Evolutionary conservation across 805 yeast genomes (phyloP).

Genomic region (Lipomyces starkeyi): DNA sequence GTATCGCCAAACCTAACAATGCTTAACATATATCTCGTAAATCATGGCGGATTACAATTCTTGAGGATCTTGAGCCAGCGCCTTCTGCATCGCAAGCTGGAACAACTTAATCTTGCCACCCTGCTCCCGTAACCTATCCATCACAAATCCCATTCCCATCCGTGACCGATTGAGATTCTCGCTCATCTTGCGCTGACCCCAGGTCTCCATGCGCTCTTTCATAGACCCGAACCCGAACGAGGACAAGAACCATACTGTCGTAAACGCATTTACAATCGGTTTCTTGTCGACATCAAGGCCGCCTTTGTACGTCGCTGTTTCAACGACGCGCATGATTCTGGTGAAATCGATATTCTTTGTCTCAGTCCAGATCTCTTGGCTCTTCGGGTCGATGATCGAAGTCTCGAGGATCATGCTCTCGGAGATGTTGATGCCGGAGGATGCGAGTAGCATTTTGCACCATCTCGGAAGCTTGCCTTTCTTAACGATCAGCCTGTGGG

Average conservation of each 20-base stretch:
- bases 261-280: slow-evolving; percentile 56
- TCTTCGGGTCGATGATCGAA: slow-evolving; percentile 69
- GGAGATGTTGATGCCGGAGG: slow-evolving; percentile 51
- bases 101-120: slow-evolving; percentile 37
- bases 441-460: slow-evolving; percentile 74
- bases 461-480: slow-evolving; percentile 81
- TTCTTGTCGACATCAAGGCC: slow-evolving; percentile 48
- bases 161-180: slow-evolving; percentile 70
- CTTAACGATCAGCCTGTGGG: slow-evolving; percentile 77
- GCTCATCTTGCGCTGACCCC: slow-evolving; percentile 75
- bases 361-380: slow-evolving; percentile 64
- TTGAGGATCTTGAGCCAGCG: slow-evolving; percentile 16
- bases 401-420: slow-evolving; percentile 84
- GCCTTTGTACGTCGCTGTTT: slow-evolving; percentile 61
- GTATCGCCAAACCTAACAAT: slow-evolving; percentile 2
- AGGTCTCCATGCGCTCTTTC: slow-evolving; percentile 75
- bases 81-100: slow-evolving; percentile 36
- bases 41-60: not conserved
- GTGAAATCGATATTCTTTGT: slow-evolving; percentile 86
- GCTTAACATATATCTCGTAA: not conserved
- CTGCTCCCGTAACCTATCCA: slow-evolving; percentile 58
- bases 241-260: slow-evolving; percentile 34
- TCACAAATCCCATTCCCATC: slow-evolving; percentile 76
- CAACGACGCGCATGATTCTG: slow-evolving; percentile 77
- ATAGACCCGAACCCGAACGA: slow-evolving; percentile 68